Evolutionary conservation across 129 eudicot genomes (phyloP).

Genomic region (Flaveria sonorensis): DNA sequence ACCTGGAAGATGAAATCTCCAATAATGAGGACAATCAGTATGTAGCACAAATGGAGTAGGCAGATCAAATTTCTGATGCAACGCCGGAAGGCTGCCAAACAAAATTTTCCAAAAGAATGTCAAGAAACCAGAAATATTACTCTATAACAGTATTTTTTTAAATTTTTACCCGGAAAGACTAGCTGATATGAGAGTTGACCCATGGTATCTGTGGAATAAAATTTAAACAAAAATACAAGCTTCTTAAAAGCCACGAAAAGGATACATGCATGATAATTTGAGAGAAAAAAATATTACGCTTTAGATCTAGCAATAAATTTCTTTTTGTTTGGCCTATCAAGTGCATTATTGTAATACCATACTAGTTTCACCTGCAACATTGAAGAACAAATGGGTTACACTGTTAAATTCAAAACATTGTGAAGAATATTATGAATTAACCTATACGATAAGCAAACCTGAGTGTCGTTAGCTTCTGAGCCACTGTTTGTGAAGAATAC

Average conservation of each 20-base stretch:
- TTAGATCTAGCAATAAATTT: conserved; percentile 84
- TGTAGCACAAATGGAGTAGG: conserved; percentile 88
- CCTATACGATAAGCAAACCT: conserved; percentile 44
- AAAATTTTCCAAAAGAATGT: neutral
- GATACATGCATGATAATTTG: neutral
- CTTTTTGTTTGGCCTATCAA: conserved; percentile 89
- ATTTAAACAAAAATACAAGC: conserved; percentile 16
- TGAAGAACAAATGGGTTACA: neutral
- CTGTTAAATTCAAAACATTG: neutral
- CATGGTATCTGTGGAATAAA: conserved; percentile 67
- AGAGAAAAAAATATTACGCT: conserved; percentile 50
- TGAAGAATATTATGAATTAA: conserved; percentile 9
- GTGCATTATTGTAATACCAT: conserved; percentile 97
- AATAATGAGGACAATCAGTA: conserved; percentile 95
- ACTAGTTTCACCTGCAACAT: conserved; percentile 84
- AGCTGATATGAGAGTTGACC: conserved; percentile 86
- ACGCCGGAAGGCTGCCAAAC: conserved; percentile 65
- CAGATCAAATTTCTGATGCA: conserved; percentile 85
- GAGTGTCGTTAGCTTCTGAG: conserved; percentile 92
- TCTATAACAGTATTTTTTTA: neutral
- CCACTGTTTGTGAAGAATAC: conserved; percentile 94
- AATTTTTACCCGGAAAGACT: conserved; percentile 81
- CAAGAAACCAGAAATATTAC: neutral
- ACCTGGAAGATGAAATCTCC: conserved; percentile 96
- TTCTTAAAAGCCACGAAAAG: conserved; percentile 4